These are phyloP conservation scores for Penicillium palitans DNA, from an alignment of 2,329 filamentous ascomycete genomes.

Conservation along the genomic window DNA sequence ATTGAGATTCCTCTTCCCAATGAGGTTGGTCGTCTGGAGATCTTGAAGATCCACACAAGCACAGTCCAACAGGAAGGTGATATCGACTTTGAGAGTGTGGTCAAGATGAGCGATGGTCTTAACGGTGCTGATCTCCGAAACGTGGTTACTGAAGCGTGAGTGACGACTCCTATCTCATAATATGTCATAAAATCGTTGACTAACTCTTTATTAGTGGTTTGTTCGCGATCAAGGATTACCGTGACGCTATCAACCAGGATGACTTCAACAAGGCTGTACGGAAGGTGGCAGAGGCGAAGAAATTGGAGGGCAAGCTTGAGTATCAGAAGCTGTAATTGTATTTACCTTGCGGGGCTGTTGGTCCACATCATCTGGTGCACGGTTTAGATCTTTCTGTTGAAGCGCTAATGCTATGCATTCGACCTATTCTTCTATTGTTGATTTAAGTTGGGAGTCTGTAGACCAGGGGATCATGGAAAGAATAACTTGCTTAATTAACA, in stretches of 20 bases:
- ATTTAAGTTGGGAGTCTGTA: neutral
- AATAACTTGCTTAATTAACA: neutral
- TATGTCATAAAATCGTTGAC: neutral
- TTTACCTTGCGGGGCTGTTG: conserved; percentile 17
- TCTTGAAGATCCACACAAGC: conserved; percentile 93
- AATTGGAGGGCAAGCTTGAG: conserved; percentile 95
- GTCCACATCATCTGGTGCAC: conserved; percentile 10
- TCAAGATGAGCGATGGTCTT: conserved; percentile 99
- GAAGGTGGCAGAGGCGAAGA: conserved; percentile 97
- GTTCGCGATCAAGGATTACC: conserved; percentile 97
- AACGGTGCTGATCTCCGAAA: conserved; percentile 98
- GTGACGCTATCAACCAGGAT: conserved; percentile 94
- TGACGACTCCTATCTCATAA: conserved; percentile 29
- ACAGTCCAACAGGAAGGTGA: conserved; percentile 89
- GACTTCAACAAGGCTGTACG: conserved; percentile 99
- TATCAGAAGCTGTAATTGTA: conserved; percentile 71
- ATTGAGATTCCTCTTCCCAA: conserved; percentile 97
- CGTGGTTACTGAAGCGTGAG: conserved; percentile 96
- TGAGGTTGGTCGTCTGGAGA: conserved; percentile 92
- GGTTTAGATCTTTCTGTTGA: conserved; percentile 13
- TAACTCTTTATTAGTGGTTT: conserved; percentile 64
- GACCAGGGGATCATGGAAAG: neutral
- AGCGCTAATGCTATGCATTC: conserved; percentile 19
- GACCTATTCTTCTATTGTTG: neutral
- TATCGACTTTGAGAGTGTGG: conserved; percentile 97